phyloP scores from a whole-genome alignment of 2,329 filamentous ascomycete species.

The Fusarium pseudoanthophilum region DNA sequence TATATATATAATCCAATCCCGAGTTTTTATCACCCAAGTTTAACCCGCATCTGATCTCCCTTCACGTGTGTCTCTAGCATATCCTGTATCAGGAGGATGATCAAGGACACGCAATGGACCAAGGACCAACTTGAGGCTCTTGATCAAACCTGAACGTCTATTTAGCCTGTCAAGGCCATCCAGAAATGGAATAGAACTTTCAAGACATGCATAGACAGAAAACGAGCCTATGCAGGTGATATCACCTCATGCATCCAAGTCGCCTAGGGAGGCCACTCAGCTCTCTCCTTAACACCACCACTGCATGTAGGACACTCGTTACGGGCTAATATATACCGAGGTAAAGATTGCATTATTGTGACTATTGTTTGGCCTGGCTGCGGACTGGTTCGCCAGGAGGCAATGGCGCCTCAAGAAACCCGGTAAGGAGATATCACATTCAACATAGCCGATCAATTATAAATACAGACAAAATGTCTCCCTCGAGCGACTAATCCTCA shows the following conservation, averaged over 20 bases:
- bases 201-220: neutral
- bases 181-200: neutral
- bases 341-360: neutral
- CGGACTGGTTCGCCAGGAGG: neutral
- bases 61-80: neutral
- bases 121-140: neutral
- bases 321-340: neutral
- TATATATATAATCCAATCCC: no score
- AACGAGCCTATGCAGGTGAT: neutral
- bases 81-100: neutral
- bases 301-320: neutral
- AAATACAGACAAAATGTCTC: neutral
- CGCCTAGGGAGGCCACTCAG: neutral
- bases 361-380: neutral
- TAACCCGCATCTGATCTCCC: neutral
- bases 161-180: neutral
- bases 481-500: accelerated
- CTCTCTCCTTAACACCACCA: neutral
- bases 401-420: neutral
- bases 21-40: neutral
- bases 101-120: neutral
- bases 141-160: accelerated
- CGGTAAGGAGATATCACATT: neutral
- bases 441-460: neutral
- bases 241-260: neutral